Evolutionary conservation across 352 stramenopile genomes (phyloP).

Genomic region (Phytopythium sindhum): DNA sequence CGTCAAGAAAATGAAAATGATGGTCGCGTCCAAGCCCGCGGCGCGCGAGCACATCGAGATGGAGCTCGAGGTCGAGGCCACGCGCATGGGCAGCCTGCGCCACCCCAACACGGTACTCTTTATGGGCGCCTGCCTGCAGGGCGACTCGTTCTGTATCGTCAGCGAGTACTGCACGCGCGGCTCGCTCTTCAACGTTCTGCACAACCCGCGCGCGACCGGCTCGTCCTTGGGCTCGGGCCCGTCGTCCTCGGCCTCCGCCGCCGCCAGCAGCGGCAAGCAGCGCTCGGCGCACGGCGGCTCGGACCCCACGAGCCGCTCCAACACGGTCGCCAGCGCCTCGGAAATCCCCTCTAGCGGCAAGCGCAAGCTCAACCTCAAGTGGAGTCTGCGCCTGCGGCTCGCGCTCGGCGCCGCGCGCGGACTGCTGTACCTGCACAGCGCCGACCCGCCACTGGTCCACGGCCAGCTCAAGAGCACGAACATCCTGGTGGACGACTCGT

Average conservation of each 20-base stretch:
- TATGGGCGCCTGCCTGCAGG: constrained; percentile 95
- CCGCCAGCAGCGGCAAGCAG: constrained; percentile 1
- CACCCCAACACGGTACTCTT: constrained; percentile 99
- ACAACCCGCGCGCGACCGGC: constrained; percentile 36
- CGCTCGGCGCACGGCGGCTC: neutral
- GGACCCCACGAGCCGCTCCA: neutral
- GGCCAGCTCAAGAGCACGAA: constrained; percentile 87
- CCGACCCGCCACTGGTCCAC: constrained; percentile 80
- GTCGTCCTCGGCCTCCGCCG: neutral
- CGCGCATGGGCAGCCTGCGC: constrained; percentile 89
- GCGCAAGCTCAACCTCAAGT: constrained; percentile 71
- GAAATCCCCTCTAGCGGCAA: constrained; percentile 24
- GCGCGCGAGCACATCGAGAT: constrained; percentile 76
- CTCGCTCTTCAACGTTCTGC: constrained; percentile 95
- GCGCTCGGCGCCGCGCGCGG: constrained; percentile 73
- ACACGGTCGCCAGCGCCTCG: constrained; percentile 8
- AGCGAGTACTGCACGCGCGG: constrained; percentile 94
- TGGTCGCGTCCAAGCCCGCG: constrained; percentile 47
- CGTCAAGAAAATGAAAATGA: constrained; percentile 88
- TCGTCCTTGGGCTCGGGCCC: neutral
- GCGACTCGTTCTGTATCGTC: constrained; percentile 96
- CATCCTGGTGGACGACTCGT: constrained; percentile 87
- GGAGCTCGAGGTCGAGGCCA: constrained; percentile 78
- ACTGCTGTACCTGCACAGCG: constrained; percentile 82
- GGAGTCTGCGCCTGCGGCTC: constrained; percentile 77